Evolutionary conservation across 257 asterid species (phyloP), one percentile per base, ranked within the genome.

Genomic region (Fraxinus quadrangulata): DNA sequence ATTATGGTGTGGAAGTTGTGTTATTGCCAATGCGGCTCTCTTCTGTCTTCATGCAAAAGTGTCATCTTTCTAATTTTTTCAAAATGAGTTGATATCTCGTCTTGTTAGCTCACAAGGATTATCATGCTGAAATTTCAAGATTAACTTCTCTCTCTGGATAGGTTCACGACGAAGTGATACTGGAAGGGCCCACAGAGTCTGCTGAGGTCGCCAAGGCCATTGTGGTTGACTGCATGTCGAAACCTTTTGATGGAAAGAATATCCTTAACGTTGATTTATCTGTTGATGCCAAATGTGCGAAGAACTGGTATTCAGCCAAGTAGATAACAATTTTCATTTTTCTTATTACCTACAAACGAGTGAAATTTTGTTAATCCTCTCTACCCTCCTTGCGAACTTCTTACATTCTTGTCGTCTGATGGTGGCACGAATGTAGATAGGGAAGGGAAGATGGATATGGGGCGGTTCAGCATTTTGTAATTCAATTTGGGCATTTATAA

Each of bases 241-340:
- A 86, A 74, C 99, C 99, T 34, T 95, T 95, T 74, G 82, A 89
- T 42, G 99, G 99, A 36, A 63, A 82, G 82, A 95, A 90, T 69
- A 70, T 90, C 75, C 98, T 95, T 36, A 87, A 85, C 82, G 99
- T 95, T 28, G 99, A 66, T 86, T 85, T 95, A 39, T 84, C 97
- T 11, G 99, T 95, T 61, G 99, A 95, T 81, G 98, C 99, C 39
- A 95, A 95, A 85, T 95, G 92, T 77, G 99, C 97, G 17, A 83
- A 87, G 78, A 91, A 88, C 86, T 95, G 99, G 99, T 95, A 95
- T 81, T 77, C 93, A 67, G 99, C 96, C 82, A 95, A 93, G 91
- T 95, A 95, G 88, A 78, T 6, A 33, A 78, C 9, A 28, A 63
- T 26, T 66, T 73, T 49, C 34, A 21, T 42, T 24, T 33, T 68